phyloP scores from a whole-genome alignment of 2,329 filamentous ascomycete genomes.

The Pyrenophora seminiperda region DNA sequence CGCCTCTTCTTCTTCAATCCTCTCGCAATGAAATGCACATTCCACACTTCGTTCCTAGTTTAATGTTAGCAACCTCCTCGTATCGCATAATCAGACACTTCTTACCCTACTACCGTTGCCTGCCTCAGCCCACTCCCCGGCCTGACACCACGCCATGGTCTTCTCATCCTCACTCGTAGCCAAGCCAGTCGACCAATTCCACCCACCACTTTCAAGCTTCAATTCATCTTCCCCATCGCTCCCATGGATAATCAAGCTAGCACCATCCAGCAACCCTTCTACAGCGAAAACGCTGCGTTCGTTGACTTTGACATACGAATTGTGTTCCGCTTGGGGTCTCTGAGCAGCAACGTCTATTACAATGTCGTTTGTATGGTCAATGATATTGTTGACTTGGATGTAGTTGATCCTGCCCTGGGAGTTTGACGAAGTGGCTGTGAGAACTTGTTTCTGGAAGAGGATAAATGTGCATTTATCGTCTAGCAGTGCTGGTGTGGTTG shows the following conservation, averaged over 20 bases:
- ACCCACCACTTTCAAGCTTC: conserved; percentile 9
- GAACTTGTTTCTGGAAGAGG: conserved; percentile 23
- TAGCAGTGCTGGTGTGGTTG: background rate
- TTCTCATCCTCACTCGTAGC: background rate
- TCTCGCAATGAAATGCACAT: conserved; percentile 20
- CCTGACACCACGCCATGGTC: conserved; percentile 11
- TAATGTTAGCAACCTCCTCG: conserved; percentile 2
- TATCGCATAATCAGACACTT: background rate
- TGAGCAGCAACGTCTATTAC: conserved; percentile 18
- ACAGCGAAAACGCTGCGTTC: conserved; percentile 10
- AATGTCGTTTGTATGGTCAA: conserved; percentile 19
- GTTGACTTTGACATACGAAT: conserved; percentile 20
- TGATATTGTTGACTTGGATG: conserved; percentile 21
- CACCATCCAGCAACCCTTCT: conserved; percentile 17
- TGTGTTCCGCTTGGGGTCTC: conserved; percentile 12
- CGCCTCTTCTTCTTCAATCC: conserved; percentile 8
- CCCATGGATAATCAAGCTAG: conserved; percentile 13
- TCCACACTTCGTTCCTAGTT: conserved; percentile 18
- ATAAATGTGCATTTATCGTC: conserved; percentile 24
- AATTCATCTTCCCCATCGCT: conserved; percentile 8
- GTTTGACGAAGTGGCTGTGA: background rate
- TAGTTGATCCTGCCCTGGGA: conserved; percentile 11
- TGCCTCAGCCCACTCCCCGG: conserved; percentile 11
- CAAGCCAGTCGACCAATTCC: conserved; percentile 7
- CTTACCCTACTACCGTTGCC: conserved; percentile 13